Evolutionary conservation across 169 alveolate genomes (phyloP), one percentile per base, ranked within the genome.

Genomic region (Ichthyophthirius multifiliis): DNA sequence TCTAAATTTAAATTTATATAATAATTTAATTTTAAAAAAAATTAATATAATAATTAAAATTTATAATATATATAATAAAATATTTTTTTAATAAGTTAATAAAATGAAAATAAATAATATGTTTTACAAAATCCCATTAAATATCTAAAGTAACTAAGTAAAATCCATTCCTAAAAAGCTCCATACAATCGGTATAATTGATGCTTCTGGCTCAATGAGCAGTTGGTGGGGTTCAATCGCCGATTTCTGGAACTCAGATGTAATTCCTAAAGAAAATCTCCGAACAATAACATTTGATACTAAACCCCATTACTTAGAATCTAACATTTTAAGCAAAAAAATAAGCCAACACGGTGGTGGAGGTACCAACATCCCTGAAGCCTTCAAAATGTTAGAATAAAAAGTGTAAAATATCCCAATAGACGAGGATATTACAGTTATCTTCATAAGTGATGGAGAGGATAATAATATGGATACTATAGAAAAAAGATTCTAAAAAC

Each of bases 191-290:
- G 77, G 77, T 67, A 67, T 67, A 16, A 67, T 79, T 43, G 85
- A 79, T 79, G 85, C 85, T 3, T 65, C 80, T 15, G 85, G 85
- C 3, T 79, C 85, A 13, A 79, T 79, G 85, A 45, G 74, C 23
- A 39, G 64, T 32, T 79, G 85, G 64, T 79, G 85, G 85, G 65
- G 55, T 45, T 65, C 74, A 80, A 41, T 79, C 15, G 64, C 75
- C 18, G 80, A 79, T 43, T 79, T 79, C 43, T 79, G 78, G 75
- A 79, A 79, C 46, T 55, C 71, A 23, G 48, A 64, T 16, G 35
- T 74, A 1, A 79, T 79, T 35, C 85, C 85, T 3, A 43, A 41
- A 37, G 74, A 65, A 2, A 64, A 65, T 47, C 34, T 79, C 10
- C 44, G 35, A 3, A 79, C 85, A 1, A 65, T 79, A 16, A 79